Evolutionary conservation across 1,139 yeast genomes (phyloP), one percentile per base, ranked within the genome.

Genomic region (Geotrichum carabidarum): DNA sequence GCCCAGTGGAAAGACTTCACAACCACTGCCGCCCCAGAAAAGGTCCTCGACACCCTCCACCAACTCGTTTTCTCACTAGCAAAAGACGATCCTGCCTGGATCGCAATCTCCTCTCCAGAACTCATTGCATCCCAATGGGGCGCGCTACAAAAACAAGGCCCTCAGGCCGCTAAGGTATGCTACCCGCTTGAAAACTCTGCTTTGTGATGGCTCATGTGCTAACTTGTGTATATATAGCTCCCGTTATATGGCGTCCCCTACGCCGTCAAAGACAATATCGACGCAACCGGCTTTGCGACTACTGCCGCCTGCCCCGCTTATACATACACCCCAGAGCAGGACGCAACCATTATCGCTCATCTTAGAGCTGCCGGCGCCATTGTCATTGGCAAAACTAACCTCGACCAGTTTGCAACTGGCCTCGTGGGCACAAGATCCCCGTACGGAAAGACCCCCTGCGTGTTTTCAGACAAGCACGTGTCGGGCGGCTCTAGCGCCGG

Each of bases 381-480:
- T 54, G 79, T 91, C 40, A 76, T 91, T 48, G 98, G 97, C 56
- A 91, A 91, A 69, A 91, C 98, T 57, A 91, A 91, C 68, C 76
- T 91, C 68, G 98, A 91, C 68, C 98, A 91, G 70, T 91, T 91
- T 71, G 98, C 98, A 18, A 91, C 98, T 4, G 99, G 99, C 34
- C 76, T 93, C 56, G 98, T 93, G 1, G 99, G 99, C 43, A 84
- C 89, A 22, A 79, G 98, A 67, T 86, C 96, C 5, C 98, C 98
- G 1, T 93, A 90, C 67, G 98, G 99, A 6, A 78, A 81, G 61
- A 86, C 96, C 4, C 82, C 90, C 41, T 84, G 84, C 67, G 83
- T 93, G 0, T 89, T 91, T 68, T 77, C 86, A 62, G 73, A 77
- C 44, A 76, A 81, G 53, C 91, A 89, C 66, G 96, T 91, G 22